Evolutionary conservation across 352 stramenopile genomes (phyloP), one percentile per base, ranked within the genome.

Genomic region (Globisporangium yorkense): DNA sequence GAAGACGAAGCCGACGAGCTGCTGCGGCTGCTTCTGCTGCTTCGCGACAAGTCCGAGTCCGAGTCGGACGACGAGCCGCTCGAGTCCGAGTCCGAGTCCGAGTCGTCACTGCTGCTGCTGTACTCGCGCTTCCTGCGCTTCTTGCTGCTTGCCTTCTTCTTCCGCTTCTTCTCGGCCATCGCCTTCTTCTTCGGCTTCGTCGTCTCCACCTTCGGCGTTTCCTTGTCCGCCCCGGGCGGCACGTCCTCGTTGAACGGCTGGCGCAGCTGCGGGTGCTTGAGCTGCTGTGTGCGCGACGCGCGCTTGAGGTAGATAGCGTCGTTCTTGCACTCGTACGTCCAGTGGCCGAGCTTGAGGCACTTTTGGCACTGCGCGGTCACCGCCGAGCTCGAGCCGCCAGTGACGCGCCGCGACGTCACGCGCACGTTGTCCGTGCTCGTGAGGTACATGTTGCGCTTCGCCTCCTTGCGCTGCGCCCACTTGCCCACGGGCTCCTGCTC

Each of bases 251-350:
- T 92, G 51, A 94, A 92, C 4, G 80, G 78, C 68, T 90, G 83
- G 15, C 85, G 85, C 20, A 93, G 61, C 59, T 87, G 87, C 0
- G 83, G 85, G 60, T 94, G 85, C 62, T 80, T 77, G 40, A 94
- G 70, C 70, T 93, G 81, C 66, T 88, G 73, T 47, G 83, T 86
- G 37, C 83, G 77, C 52, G 82, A 92, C 53, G 77, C 72, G 58
- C 85, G 83, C 59, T 86, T 74, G 46, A 92, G 63, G 65, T 94
- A 94, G 56, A 89, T 71, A 16, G 81, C 68, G n/a, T 89, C 75
- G 57, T 89, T 89, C 70, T 91, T 89, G 77, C 85, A 94, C 61
- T 94, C 85, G 68, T 91, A 94, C 15, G 81, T 94, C 85, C 85
- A 94, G 61, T 94, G 85, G 18, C 85, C 85, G 1, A 65, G 51